Evolutionary conservation across 2,329 filamentous ascomycete genomes (phyloP).

Genomic region (Aschersonia sp.): DNA sequence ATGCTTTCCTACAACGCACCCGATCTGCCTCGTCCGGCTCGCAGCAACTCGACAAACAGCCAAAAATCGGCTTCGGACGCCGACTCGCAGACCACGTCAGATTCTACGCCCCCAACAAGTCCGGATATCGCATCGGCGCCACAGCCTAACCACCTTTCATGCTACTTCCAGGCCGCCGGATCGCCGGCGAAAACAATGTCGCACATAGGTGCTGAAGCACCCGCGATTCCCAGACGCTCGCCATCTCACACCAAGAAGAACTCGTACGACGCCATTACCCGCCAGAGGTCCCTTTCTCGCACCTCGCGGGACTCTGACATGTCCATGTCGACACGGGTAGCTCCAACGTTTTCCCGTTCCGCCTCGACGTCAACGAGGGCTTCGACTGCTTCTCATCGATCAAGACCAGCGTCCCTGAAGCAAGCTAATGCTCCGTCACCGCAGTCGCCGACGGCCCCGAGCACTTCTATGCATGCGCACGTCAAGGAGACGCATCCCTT

Average conservation of each 20-base stretch:
- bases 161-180: constrained; percentile 44
- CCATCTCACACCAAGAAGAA: constrained; percentile 82
- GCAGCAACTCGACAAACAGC: constrained; percentile 34
- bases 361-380: constrained; percentile 41
- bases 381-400: constrained; percentile 28
- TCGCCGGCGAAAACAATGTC: constrained; percentile 18
- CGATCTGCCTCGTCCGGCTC: constrained; percentile 48
- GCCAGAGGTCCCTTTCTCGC: constrained; percentile 46
- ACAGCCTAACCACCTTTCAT: constrained; percentile 52
- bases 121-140: constrained; percentile 51
- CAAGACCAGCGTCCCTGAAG: constrained; percentile 15
- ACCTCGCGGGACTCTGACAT: constrained; percentile 38
- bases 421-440: constrained; percentile 13
- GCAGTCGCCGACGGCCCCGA: constrained; percentile 18
- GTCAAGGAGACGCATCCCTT: constrained; percentile 54
- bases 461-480: constrained; percentile 14
- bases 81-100: constrained; percentile 42
- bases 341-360: constrained; percentile 40
- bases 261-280: constrained; percentile 57
- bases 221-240: constrained; percentile 59
- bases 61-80: constrained; percentile 58
- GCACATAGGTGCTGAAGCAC: constrained; percentile 21
- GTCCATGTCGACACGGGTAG: constrained; percentile 40
- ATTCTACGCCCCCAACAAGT: constrained; percentile 50
- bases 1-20: constrained; percentile 92